These are phyloP conservation scores for Rhizopus sp. DNA, from an alignment of 371 early-diverging fungal genomes.

Conservation along the genomic window DNA sequence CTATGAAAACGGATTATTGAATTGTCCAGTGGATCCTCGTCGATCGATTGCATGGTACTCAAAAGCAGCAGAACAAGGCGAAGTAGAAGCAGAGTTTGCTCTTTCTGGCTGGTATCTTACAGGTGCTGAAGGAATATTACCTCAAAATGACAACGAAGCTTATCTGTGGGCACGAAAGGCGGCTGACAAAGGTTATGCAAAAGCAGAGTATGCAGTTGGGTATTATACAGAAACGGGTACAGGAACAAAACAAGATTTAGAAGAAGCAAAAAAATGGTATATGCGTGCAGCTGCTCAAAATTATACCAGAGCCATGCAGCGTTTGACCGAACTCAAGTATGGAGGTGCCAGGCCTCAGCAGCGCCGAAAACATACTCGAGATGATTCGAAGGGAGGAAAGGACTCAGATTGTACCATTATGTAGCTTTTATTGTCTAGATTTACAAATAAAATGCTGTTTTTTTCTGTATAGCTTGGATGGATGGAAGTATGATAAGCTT, in stretches of 20 bases:
- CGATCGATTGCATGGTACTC: conserved; percentile 97
- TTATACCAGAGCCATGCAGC: conserved; percentile 71
- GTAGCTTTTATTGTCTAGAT: conserved; percentile 16
- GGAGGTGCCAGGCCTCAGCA: conserved; percentile 47
- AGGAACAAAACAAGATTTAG: conserved; percentile 66
- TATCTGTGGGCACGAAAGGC: conserved; percentile 88
- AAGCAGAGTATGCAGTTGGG: conserved; percentile 91
- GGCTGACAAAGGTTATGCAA: conserved; percentile 79
- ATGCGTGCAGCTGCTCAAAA: conserved; percentile 75
- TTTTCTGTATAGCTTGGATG: no score
- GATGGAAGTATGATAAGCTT: no score
- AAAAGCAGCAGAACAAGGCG: conserved; percentile 85
- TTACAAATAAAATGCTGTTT: no score
- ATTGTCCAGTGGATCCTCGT: conserved; percentile 87
- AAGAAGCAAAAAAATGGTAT: conserved; percentile 81
- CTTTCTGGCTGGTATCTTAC: conserved; percentile 92
- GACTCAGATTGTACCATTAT: conserved; percentile 49
- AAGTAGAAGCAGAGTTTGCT: conserved; percentile 82
- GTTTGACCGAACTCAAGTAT: conserved; percentile 74
- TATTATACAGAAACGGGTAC: conserved; percentile 84
- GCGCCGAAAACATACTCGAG: conserved; percentile 38
- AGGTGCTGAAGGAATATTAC: conserved; percentile 77
- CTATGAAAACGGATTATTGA: conserved; percentile 92
- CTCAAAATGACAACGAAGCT: conserved; percentile 82
- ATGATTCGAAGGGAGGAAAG: conserved; percentile 27